Evolutionary conservation across 2,329 filamentous ascomycete species (phyloP), one percentile per base, ranked within the genome.

Genomic region (Diaporthe nobilis): DNA sequence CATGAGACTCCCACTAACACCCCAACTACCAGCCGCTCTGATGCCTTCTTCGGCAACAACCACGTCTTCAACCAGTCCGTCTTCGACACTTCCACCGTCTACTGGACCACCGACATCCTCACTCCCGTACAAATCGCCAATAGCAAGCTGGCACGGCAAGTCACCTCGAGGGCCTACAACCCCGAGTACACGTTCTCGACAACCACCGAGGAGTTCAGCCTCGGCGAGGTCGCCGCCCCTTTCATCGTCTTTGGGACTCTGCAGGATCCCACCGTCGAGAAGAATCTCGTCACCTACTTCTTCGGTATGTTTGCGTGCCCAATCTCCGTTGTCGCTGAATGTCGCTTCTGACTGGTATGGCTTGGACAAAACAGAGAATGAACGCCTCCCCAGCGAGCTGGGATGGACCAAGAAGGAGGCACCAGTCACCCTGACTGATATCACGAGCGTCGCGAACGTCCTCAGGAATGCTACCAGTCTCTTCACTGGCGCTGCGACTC

Each of bases 61-160:
- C 85, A 88, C 78, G 74, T 86, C 73, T 91, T 91, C 83, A 89
- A 91, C 81, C 82, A 86, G 71, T 86, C 84, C 3, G 80, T 90
- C 77, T 91, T 90, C 80, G 84, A 87, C 71, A 80, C 85, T 73
- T 85, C 85, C 0, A 82, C 78, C 53, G 75, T 78, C 6, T 90
- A 86, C 81, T 91, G 88, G 87, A 87, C 85, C 0, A 82, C 74
- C 0, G 79, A 83, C 4, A 80, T 82, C 25, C 79, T 90, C 42
- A 81, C 84, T 31, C 80, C 85, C 1, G 74, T 85, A 4, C 85
- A 85, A 81, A 80, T 87, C 3, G 88, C 88, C 74, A 86, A 87
- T 75, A 84, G 84, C 77, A 87, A 88, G 74, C 68, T 88, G 0
- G 85, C 82, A 1, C 85, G 88, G 9, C 84, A 88, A 61, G 77